Conservation (phyloP, 768 basidiomycete genomes). For the Termitomyces bulborhizus region DNA sequence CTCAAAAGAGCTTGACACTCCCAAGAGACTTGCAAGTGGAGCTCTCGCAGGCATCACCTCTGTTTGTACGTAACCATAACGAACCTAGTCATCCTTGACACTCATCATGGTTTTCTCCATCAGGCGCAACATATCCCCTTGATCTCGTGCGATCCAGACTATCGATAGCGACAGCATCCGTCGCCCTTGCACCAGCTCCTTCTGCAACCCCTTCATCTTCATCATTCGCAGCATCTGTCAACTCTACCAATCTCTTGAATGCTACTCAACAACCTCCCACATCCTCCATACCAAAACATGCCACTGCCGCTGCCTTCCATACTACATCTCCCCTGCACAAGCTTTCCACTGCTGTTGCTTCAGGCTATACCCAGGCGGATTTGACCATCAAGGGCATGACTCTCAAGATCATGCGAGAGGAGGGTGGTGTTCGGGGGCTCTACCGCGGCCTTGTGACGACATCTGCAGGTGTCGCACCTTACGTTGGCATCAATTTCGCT, state of each 20-base stretch:
- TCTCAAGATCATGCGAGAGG: slow-evolving; percentile 81
- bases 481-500: slow-evolving; percentile 91
- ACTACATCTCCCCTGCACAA: slow-evolving; percentile 35
- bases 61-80: slow-evolving; percentile 60
- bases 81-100: not conserved
- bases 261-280: slow-evolving; percentile 17
- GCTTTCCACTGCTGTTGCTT: slow-evolving; percentile 1
- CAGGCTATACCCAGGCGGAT: slow-evolving; percentile 41
- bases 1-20: slow-evolving; percentile 77
- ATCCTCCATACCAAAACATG: slow-evolving; percentile 22
- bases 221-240: slow-evolving; percentile 13
- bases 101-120: not conserved
- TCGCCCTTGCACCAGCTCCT: slow-evolving; percentile 29
- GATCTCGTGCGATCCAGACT: slow-evolving; percentile 91
- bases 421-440: slow-evolving; percentile 83
- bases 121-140: slow-evolving; percentile 85
- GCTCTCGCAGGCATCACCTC: slow-evolving; percentile 92
- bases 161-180: slow-evolving; percentile 89
- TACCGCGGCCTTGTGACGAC: slow-evolving; percentile 86
- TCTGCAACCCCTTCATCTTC: slow-evolving; percentile 10
- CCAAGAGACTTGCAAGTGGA: slow-evolving; percentile 77
- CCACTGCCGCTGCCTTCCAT: slow-evolving; percentile 46
- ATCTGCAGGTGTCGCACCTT: slow-evolving; percentile 85
- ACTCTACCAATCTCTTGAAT: slow-evolving; percentile 21
- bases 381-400: slow-evolving; percentile 87